Evolutionary conservation across 2,329 filamentous ascomycete species (phyloP).

Genomic region (Gremmenia infestans): DNA sequence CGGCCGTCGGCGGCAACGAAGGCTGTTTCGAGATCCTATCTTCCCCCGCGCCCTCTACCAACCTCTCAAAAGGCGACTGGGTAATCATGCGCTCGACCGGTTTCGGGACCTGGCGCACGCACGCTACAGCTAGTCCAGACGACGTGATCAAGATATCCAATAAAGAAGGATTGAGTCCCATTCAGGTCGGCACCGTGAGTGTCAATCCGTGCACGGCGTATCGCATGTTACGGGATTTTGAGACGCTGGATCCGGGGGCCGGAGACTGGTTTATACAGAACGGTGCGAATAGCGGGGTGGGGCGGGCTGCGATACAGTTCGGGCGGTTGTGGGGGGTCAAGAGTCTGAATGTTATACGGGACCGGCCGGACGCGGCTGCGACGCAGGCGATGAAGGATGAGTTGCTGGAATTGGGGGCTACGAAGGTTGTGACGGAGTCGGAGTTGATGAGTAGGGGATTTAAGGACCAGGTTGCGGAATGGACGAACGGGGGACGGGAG

Average conservation of each 20-base stretch:
- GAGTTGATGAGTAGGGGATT: constrained; percentile 43
- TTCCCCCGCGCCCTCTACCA: constrained; percentile 48
- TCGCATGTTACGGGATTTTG: constrained; percentile 83
- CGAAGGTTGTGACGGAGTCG: constrained; percentile 44
- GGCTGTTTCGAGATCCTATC: constrained; percentile 86
- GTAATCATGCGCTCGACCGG: constrained; percentile 80
- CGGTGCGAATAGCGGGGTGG: constrained; percentile 90
- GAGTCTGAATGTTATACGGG: constrained; percentile 84
- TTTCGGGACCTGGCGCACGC: constrained; percentile 93
- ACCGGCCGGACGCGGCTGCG: constrained; percentile 58
- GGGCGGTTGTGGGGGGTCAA: constrained; percentile 80
- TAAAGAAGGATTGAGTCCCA: constrained; percentile 61
- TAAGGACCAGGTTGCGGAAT: constrained; percentile 51
- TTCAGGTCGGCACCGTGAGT: constrained; percentile 81
- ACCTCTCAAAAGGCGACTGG: constrained; percentile 76
- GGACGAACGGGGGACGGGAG: constrained; percentile 63
- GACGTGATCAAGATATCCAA: constrained; percentile 66
- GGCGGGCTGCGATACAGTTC: constrained; percentile 85
- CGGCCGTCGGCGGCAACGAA: constrained; percentile 83
- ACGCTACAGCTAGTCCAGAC: constrained; percentile 62
- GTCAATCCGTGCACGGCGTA: constrained; percentile 96
- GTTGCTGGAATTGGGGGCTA: constrained; percentile 52
- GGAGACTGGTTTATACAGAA: constrained; percentile 97
- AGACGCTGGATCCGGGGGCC: constrained; percentile 43
- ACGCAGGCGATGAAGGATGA: constrained; percentile 61